Percentiles rank a stretch among this genome's conserved stretches.
Conservation (phyloP, 2,329 filamentous ascomycete genomes). For the Aureobasidium sp. region DNA sequence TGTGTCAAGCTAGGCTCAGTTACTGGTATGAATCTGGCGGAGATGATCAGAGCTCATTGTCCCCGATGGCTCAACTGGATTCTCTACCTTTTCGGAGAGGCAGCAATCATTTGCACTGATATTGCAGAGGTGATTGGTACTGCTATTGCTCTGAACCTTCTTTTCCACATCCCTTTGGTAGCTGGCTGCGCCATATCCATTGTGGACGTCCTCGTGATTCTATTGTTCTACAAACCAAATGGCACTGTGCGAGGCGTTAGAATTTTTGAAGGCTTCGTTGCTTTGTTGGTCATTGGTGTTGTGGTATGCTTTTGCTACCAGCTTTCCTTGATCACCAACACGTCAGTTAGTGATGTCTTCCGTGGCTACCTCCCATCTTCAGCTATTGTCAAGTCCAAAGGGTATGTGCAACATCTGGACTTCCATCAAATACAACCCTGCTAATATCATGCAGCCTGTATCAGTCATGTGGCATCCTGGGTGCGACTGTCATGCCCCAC, state of each 20-base stretch:
- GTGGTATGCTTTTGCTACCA: slow-evolving; percentile 65
- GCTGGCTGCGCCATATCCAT: slow-evolving; percentile 62
- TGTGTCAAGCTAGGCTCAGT: slow-evolving; percentile 50
- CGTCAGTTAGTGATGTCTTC: slow-evolving; percentile 52
- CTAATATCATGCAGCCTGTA: slow-evolving; percentile 41
- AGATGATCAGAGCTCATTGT: slow-evolving; percentile 41
- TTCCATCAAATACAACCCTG: not conserved
- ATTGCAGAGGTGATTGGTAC: slow-evolving; percentile 61
- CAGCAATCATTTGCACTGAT: slow-evolving; percentile 50
- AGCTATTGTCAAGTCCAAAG: slow-evolving; percentile 49
- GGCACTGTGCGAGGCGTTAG: slow-evolving; percentile 50
- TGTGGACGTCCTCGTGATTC: slow-evolving; percentile 57
- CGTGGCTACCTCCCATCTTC: slow-evolving; percentile 56
- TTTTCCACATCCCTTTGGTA: slow-evolving; percentile 56
- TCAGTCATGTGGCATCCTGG: slow-evolving; percentile 67
- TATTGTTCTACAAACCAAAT: slow-evolving; percentile 56
- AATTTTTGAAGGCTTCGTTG: slow-evolving; percentile 57
- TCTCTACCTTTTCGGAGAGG: slow-evolving; percentile 47
- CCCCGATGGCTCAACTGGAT: slow-evolving; percentile 46
- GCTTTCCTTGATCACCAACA: slow-evolving; percentile 51
- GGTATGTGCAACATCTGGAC: slow-evolving; percentile 25
- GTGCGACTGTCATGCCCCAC: slow-evolving; percentile 67
- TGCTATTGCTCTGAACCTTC: slow-evolving; percentile 59
- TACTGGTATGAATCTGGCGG: slow-evolving; percentile 41
- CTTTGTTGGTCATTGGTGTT: slow-evolving; percentile 56